Percentiles rank a stretch among this genome's conserved stretches.
These are phyloP conservation scores for Clarireedia hainanense DNA, from an alignment of 2,329 filamentous ascomycete species.

Conservation along the genomic window DNA sequence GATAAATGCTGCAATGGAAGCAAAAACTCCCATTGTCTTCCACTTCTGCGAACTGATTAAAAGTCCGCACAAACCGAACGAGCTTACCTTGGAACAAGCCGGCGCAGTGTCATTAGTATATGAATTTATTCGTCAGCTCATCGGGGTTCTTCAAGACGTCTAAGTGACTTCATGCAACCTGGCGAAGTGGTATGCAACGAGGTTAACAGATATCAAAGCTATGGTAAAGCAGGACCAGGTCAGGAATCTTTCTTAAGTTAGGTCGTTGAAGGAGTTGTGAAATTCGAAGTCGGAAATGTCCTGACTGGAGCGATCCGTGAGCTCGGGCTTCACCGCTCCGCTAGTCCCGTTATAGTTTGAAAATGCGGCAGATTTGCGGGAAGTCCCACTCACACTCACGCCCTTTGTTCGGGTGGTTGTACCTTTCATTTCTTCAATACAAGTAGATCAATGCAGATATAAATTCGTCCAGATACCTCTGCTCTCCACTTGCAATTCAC, in stretches of 20 bases:
- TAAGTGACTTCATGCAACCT: background rate
- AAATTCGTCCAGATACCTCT: background rate
- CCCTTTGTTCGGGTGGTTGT: no score
- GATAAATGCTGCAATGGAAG: no score
- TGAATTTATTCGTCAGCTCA: background rate
- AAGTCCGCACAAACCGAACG: background rate
- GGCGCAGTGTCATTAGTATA: background rate
- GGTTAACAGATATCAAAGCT: background rate
- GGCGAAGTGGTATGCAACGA: background rate
- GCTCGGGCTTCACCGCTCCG: no score
- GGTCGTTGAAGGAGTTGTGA: no score
- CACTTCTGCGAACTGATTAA: background rate
- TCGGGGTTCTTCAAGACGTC: background rate
- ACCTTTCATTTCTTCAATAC: no score
- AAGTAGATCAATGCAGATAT: no score
- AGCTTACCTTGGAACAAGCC: background rate
- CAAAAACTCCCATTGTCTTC: background rate
- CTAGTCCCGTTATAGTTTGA: no score
- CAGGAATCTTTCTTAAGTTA: background rate
- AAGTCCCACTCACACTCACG: no score
- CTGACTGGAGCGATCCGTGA: no score
- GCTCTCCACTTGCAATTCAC: background rate
- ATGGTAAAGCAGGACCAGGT: background rate
- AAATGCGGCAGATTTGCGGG: no score
- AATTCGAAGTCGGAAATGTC: no score